Conservation (phyloP, 1,139 yeast genomes). For the Yamadazyma taylorii region DNA sequence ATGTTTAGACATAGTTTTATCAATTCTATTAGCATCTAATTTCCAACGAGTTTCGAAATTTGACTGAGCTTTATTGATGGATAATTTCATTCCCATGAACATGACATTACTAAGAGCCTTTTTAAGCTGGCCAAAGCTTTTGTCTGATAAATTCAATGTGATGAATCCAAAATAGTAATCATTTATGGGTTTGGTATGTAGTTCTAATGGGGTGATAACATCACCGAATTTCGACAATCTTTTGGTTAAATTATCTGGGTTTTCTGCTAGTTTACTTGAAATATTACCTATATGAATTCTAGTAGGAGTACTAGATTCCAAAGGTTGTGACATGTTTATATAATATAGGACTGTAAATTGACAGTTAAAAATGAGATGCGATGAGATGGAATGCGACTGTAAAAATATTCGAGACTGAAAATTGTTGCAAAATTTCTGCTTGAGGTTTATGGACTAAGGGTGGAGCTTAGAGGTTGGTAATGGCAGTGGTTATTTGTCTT, state of each 20-base stretch:
- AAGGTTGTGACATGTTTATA: conserved; percentile 7
- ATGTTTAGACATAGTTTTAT: conserved; percentile 32
- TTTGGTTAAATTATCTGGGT: conserved; percentile 39
- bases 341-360: background rate
- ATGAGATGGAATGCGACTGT: too few species aligned
- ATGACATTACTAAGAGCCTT: conserved; percentile 64
- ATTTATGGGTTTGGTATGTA: conserved; percentile 47
- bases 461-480: too few species aligned
- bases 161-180: conserved; percentile 68
- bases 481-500: too few species aligned
- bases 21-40: conserved; percentile 34
- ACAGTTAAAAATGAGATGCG: conserved; percentile 5
- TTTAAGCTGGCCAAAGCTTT: conserved; percentile 48
- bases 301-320: conserved; percentile 16
- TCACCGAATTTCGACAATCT: conserved; percentile 54
- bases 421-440: too few species aligned
- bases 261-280: conserved; percentile 51
- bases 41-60: conserved; percentile 41
- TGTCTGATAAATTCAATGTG: conserved; percentile 52
- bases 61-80: conserved; percentile 49
- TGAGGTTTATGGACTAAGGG: too few species aligned
- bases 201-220: conserved; percentile 42
- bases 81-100: conserved; percentile 71
- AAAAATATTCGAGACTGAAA: too few species aligned
- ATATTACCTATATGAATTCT: conserved; percentile 72